Conservation (phyloP, 1,284 basidiomycete genomes). For the Boletus austroedulis region DNA sequence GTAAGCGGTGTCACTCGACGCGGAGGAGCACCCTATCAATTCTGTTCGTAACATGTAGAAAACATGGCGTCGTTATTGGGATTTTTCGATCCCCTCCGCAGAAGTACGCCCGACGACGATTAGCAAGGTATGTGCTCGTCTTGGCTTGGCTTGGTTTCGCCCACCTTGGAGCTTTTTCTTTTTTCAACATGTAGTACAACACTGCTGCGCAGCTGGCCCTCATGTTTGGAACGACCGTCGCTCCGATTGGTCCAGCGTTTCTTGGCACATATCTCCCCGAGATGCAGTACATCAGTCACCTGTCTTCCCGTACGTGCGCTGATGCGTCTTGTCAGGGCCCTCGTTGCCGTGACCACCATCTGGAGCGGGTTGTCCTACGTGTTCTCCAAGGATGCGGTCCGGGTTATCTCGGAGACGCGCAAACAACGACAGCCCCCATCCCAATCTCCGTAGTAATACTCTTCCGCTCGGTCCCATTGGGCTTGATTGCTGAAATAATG, state of each 20-base stretch:
- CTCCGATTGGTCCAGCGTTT: conserved; percentile 72
- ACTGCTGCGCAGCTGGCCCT: conserved; percentile 89
- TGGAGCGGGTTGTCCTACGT: conserved; percentile 92
- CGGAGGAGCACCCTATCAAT: neutral
- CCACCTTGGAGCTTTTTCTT: neutral
- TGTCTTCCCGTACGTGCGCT: neutral
- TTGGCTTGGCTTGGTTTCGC: neutral
- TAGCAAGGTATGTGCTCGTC: conserved; percentile 73
- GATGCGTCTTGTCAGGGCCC: conserved; percentile 52
- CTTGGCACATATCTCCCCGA: conserved; percentile 54
- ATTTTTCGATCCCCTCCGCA: conserved; percentile 91
- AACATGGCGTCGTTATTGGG: conserved; percentile 91
- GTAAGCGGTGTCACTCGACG: conserved; percentile 45
- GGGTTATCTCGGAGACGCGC: conserved; percentile 45
- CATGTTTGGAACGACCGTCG: conserved; percentile 86
- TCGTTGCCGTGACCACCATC: conserved; percentile 86
- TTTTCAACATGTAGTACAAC: conserved; percentile 67
- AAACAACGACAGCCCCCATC: conserved; percentile 29
- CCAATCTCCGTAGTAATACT: conserved; percentile 13
- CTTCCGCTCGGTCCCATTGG: neutral
- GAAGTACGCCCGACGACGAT: conserved; percentile 89
- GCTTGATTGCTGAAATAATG: conserved; percentile 9
- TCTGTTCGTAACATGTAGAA: conserved; percentile 51
- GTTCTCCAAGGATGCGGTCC: conserved; percentile 69
- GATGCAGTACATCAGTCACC: conserved; percentile 51